Conservation (phyloP, 176 grass and related monocot genomes). For the Puccinellia tenuiflora region DNA sequence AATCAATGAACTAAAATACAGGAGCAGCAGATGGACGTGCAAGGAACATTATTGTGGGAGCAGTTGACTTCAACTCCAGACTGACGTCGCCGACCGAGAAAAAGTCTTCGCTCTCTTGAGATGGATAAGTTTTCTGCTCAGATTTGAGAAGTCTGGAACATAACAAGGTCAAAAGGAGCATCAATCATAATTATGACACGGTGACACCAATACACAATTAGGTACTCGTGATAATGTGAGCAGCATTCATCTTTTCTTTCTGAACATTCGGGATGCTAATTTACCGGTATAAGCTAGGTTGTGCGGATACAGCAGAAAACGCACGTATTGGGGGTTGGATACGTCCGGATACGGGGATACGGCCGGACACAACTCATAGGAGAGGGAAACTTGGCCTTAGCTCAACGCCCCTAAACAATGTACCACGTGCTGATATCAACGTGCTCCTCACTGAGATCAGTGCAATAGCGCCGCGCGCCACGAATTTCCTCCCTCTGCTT, state of each 20-base stretch:
- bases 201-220: background rate
- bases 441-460: too few relatives aligned
- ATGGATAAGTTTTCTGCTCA: constrained; percentile 19
- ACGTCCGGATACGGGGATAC: too few relatives aligned
- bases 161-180: background rate
- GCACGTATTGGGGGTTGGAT: too few relatives aligned
- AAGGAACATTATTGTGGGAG: background rate
- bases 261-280: background rate
- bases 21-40: background rate
- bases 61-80: constrained; percentile 35
- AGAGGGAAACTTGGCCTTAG: background rate
- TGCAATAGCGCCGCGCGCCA: too few relatives aligned
- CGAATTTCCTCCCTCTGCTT: too few relatives aligned
- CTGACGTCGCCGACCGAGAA: background rate
- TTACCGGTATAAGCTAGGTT: too few relatives aligned
- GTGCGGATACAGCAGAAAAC: too few relatives aligned
- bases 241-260: background rate
- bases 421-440: too few relatives aligned
- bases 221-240: background rate
- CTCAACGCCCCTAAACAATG: too few relatives aligned
- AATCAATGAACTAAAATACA: constrained; percentile 16
- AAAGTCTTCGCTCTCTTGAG: constrained; percentile 1
- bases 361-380: background rate
- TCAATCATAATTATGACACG: background rate
- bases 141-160: constrained; percentile 17